phyloP scores from a whole-genome alignment of 2,329 filamentous ascomycete genomes.

The Pseudogymnoascus sp. region DNA sequence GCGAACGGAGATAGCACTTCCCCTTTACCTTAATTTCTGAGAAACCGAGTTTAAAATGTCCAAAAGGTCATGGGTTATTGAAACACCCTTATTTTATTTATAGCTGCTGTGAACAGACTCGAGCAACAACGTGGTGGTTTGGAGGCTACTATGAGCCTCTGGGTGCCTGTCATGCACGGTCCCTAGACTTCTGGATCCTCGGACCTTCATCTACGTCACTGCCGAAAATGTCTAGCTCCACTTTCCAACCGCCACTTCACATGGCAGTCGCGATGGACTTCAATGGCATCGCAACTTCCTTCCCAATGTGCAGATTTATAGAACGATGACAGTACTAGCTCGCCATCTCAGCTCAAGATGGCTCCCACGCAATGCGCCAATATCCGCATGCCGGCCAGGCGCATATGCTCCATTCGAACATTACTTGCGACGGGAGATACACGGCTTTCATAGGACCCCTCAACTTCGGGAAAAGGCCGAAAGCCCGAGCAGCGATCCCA shows the following conservation, averaged over 20 bases:
- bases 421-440: not conserved
- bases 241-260: not conserved
- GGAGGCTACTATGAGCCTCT: not conserved
- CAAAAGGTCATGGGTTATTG: no score
- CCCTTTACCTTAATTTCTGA: not conserved
- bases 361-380: not conserved
- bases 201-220: conserved; percentile 7
- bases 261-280: not conserved
- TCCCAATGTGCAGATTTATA: conserved; percentile 9
- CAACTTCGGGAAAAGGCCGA: conserved; percentile 11
- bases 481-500: conserved; percentile 33
- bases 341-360: not conserved
- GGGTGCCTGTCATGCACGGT: not conserved
- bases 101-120: not conserved
- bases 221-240: conserved; percentile 6
- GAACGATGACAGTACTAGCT: not conserved
- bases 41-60: not conserved
- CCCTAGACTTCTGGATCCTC: not conserved
- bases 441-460: not conserved
- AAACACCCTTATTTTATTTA: not conserved
- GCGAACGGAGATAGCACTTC: not conserved
- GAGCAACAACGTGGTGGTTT: not conserved
- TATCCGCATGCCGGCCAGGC: not conserved
- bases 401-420: not conserved
- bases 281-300: not conserved